Percentiles rank a stretch among this genome's conserved stretches.
phyloP scores from a whole-genome alignment of 805 yeast species.

The Cyberlindnera veronae region DNA sequence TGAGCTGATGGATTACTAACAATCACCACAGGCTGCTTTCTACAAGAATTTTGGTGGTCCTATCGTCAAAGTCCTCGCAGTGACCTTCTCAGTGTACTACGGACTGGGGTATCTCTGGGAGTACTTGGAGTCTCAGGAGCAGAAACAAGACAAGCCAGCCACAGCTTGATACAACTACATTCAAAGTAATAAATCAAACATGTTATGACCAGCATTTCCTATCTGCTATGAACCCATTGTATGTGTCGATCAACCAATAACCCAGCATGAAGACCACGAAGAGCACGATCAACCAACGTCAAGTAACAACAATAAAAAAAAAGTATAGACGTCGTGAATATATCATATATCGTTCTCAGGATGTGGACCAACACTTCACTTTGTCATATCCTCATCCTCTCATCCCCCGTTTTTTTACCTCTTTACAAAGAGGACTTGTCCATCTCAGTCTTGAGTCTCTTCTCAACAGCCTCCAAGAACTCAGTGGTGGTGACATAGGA shows the following conservation, averaged over 20 bases:
- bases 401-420: not conserved
- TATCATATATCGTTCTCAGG: not conserved
- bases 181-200: not conserved
- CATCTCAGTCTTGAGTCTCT: slow-evolving; percentile 44
- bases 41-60: slow-evolving; percentile 47
- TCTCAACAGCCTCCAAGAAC: slow-evolving; percentile 78
- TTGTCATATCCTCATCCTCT: slow-evolving; percentile 1
- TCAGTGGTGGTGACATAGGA: slow-evolving; percentile 89
- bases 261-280: not conserved
- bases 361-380: slow-evolving; percentile 9
- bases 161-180: too few relatives aligned
- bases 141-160: not conserved
- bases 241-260: not conserved
- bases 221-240: slow-evolving; percentile 21
- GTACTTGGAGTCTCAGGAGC: slow-evolving; percentile 33
- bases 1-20: not conserved
- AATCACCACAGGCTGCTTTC: slow-evolving; percentile 29
- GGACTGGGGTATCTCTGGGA: slow-evolving; percentile 43
- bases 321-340: slow-evolving; percentile 8
- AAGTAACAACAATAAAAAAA: not conserved
- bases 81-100: slow-evolving; percentile 46
- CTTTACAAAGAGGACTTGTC: slow-evolving; percentile 21
- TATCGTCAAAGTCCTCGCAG: slow-evolving; percentile 39
- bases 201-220: slow-evolving; percentile 27
- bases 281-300: not conserved